Evolutionary conservation across 495 filamentous ascomycete genomes (phyloP), one percentile per base, ranked within the genome.

Genomic region (Xylaria acuta): DNA sequence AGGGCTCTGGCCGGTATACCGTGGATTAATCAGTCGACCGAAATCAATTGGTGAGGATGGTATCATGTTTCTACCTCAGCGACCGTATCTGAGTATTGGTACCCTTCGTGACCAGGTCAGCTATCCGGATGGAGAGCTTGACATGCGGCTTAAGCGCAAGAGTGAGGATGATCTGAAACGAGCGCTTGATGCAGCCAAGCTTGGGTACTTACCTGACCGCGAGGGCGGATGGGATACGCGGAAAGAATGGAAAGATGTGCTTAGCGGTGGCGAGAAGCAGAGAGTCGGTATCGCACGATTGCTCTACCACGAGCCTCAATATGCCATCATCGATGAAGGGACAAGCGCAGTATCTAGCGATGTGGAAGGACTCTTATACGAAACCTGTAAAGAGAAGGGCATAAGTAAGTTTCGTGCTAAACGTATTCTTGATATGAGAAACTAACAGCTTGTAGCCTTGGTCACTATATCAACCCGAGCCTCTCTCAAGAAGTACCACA

Each of bases 191-290:
- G 91, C 91, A 34, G 96, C 94, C 0, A 87, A 89, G 60, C 85
- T 99, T 0, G 95, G 94, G 9, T 98, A 98, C 81, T 86, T 99
- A 5, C 93, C 93, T 6, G 88, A 92, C 41, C 90, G 97, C 25
- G 97, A 99, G 83, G 97, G 95, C 32, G 97, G 97, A 16, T 99
- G 95, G 95, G 94, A 99, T 77, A 92, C 93, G 27, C 86, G 92
- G 34, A 98, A 99, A 82, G 96, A 97, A 75, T 99, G 97, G 97
- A 98, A 98, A 83, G 96, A 98, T 76, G 93, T 99, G 12, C 82
- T 99, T 22, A 94, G 91, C 71, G 97, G 97, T 14, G 97, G 97
- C n/a, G 97, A 99, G 85, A 99, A 99, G 83, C 97, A 99, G 82
- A 85, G 97, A 32, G 91, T 98, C 85, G 93, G 89, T 9, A 92